Evolutionary conservation across 805 yeast species (phyloP), one percentile per base, ranked within the genome.

Genomic region (Ogataea glucozyma): DNA sequence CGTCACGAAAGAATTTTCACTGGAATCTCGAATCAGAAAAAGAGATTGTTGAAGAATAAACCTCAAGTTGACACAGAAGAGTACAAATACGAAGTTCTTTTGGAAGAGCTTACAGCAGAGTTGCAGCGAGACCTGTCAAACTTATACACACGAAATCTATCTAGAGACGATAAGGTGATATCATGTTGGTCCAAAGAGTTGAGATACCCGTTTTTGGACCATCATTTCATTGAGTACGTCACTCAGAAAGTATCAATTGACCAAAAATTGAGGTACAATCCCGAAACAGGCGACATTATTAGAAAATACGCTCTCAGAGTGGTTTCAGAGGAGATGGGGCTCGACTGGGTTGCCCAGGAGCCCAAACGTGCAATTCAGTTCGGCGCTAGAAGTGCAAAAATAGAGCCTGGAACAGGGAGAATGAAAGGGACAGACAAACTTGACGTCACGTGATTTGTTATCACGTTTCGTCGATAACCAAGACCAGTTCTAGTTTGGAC

Each of bases 351-450:
- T 0, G 66, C 79, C 13, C 68, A 71, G 17, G 98, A 93, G 58
- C 79, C 85, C 1, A 93, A 93, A 59, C 71, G 99, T 35, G 99
- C 99, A 0, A 89, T 93, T 47, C 99, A 93, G 59, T 93, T 93
- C 63, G 99, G 99, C 0, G 87, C 98, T 0, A 82, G 85, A 49
- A 84, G 96, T 58, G 99, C 99, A 1, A 95, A 91, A 62, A 80
- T 93, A 83, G 90, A 85, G 48, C 72, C 80, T 3, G 91, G 91
- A 1, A 78, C 84, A 32, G 83, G 90, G 4, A 84, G 79, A 52
- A 70, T 76, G 30, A 84, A 81, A 54, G 98, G 98, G 0, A 85
- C 90, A 0, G 93, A 84, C 54, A 54, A 64, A 41, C 19, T 58
- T 2, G 36, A 14, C 5, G 7, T 27, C 18, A 27, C 18, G 31